Percentiles rank a stretch among this genome's conserved stretches.
Evolutionary conservation across 139 green algal genomes (phyloP).

Genomic region (Helicosporidium sp.): DNA sequence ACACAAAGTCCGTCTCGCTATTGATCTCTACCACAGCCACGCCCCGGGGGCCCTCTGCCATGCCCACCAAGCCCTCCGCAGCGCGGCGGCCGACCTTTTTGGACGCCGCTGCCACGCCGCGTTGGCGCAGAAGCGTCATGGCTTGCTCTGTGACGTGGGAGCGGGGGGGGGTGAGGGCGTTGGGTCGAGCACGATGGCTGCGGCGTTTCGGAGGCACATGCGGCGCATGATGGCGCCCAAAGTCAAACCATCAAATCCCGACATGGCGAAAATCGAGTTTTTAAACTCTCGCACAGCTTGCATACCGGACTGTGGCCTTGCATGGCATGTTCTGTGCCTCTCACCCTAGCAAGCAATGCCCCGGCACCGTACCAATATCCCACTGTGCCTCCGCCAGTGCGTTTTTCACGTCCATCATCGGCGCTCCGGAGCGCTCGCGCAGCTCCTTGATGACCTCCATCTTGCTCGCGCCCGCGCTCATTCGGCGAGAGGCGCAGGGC

Average conservation of each 20-base stretch:
- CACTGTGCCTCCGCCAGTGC: constrained; percentile 35
- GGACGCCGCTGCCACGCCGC: not conserved
- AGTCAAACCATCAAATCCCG: no score
- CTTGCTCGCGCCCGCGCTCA: constrained; percentile 10
- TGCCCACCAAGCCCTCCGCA: no score
- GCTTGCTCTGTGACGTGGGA: constrained; percentile 9
- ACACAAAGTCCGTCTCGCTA: constrained; percentile 89
- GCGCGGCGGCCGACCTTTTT: constrained; percentile 1
- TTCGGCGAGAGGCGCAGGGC: no score
- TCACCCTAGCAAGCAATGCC: not conserved
- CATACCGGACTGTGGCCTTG: no score
- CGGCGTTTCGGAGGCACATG: no score
- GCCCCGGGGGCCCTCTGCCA: no score
- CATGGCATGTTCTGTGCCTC: no score
- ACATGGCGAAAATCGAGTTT: no score
- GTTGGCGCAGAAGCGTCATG: not conserved
- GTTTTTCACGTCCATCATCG: constrained; percentile 64
- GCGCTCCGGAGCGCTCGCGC: constrained; percentile 44
- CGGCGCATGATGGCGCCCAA: no score
- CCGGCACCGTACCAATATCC: constrained; percentile 26
- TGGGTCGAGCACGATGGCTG: no score
- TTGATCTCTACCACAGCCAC: no score
- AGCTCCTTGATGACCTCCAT: constrained; percentile 56
- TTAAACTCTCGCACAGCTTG: constrained; percentile 40
- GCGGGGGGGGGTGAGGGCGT: constrained; percentile 54